These are phyloP conservation scores for Exserohilum turcica DNA, from an alignment of 2,329 filamentous ascomycete genomes.

Conservation along the genomic window DNA sequence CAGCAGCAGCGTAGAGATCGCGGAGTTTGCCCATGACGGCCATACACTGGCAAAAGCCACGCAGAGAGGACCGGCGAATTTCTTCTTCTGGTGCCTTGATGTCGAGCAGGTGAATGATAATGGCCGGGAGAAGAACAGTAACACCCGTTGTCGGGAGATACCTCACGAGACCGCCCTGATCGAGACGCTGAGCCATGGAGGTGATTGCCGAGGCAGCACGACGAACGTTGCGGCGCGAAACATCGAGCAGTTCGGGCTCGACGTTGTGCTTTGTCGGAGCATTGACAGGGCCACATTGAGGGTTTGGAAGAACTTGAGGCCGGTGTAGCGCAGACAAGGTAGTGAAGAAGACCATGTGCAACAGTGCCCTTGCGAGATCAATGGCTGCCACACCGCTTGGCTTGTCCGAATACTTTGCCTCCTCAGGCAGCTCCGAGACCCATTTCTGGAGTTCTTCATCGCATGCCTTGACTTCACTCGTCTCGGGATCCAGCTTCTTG, in stretches of 20 bases:
- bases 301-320: constrained; percentile 83
- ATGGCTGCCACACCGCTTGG: constrained; percentile 62
- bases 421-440: constrained; percentile 71
- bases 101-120: constrained; percentile 91
- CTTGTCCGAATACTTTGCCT: constrained; percentile 71
- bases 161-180: constrained; percentile 72
- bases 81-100: constrained; percentile 81
- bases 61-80: constrained; percentile 72
- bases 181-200: constrained; percentile 77
- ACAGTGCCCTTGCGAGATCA: constrained; percentile 76
- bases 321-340: constrained; percentile 89
- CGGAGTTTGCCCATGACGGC: constrained; percentile 83
- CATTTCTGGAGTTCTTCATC: constrained; percentile 80
- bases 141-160: constrained; percentile 89
- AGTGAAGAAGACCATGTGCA: constrained; percentile 94
- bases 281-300: constrained; percentile 59
- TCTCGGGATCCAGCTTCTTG: constrained; percentile 83
- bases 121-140: constrained; percentile 86
- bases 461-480: constrained; percentile 77
- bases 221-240: constrained; percentile 80
- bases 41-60: constrained; percentile 91
- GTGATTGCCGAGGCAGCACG: constrained; percentile 86
- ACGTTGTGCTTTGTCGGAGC: constrained; percentile 44
- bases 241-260: constrained; percentile 73
- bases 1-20: constrained; percentile 90